phyloP scores from a whole-genome alignment of 2,329 filamentous ascomycete species.

The Stachybotrys elegans region DNA sequence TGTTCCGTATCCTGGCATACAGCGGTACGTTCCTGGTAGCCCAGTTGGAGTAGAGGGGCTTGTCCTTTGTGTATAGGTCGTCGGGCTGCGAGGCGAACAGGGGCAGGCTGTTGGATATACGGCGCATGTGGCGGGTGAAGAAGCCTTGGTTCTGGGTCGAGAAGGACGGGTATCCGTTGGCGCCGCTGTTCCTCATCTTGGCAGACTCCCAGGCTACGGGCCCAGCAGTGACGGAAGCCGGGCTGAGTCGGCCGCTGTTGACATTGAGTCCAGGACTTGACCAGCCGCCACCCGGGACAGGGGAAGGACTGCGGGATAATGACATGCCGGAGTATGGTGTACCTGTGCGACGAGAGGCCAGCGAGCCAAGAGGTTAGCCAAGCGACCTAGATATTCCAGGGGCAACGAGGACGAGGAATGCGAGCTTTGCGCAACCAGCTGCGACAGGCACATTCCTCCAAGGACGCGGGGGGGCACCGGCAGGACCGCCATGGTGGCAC shows the following conservation, averaged over 20 bases:
- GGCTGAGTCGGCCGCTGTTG: slow-evolving; percentile 56
- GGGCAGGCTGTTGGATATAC: slow-evolving; percentile 73
- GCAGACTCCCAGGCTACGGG: slow-evolving; percentile 77
- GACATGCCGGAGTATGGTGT: slow-evolving; percentile 65
- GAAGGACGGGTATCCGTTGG: slow-evolving; percentile 73
- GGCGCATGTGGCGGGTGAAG: slow-evolving; percentile 78
- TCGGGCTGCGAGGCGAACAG: slow-evolving; percentile 54
- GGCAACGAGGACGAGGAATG: not conserved
- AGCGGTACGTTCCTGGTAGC: slow-evolving; percentile 37
- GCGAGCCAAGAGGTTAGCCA: slow-evolving; percentile 20
- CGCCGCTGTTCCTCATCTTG: slow-evolving; percentile 68
- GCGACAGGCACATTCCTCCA: not conserved
- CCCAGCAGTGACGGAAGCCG: slow-evolving; percentile 48
- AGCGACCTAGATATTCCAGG: no score
- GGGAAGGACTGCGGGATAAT: slow-evolving; percentile 82
- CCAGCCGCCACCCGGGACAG: slow-evolving; percentile 81
- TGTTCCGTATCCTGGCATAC: slow-evolving; percentile 39
- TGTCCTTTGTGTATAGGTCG: slow-evolving; percentile 67
- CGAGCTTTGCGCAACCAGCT: not conserved
- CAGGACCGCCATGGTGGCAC: no score
- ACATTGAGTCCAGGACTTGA: slow-evolving; percentile 57
- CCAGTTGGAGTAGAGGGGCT: slow-evolving; percentile 54
- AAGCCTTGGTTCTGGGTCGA: slow-evolving; percentile 79
- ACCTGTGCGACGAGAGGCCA: slow-evolving; percentile 31
- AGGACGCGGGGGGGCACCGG: slow-evolving; percentile 11